Base-by-base conservation (phyloP, 2,329 filamentous ascomycete species). In the Cephalotrichum gorgonifer region DNA sequence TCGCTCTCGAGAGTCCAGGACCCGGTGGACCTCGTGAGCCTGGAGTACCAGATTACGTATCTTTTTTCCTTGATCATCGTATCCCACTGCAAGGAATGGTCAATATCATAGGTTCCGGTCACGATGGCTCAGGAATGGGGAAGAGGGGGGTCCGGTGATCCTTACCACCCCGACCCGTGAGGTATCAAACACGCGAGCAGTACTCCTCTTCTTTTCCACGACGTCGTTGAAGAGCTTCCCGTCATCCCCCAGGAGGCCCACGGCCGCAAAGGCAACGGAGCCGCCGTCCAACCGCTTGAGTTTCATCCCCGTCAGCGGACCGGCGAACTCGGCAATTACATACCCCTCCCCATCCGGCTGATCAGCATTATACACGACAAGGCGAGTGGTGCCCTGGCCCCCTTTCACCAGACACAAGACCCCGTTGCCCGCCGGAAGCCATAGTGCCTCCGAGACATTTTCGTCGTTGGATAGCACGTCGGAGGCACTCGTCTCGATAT, bases 41-140 rank as follows among this genome's bases (percentile, higher is more conserved):
- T 59, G 9, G 61, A 64, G 55, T 69, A 70, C 63, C 67, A 71
- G 25, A 72, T 60, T 4, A 58, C 54, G 47, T 65, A 60, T 20
- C 56, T 61, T 35, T 64, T 56, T 4, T 49, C 39, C 27, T 35
- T 44, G 23, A 55, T 55, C 30, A 63, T 62, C 1, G 56, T 49
- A 48, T 64, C 60, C 61, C 61, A 63, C 62, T 70, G 46, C 15
- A 4, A 35, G 8, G 15, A 26, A 7, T 6, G 12, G 20, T 33
- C 9, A 46, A 46, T 22, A 38, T 22, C 15, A 8, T 4, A 22
- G 9, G n/a, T 22, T 33, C 30, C n/a, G 22, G 11, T 17, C 5
- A 31, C n/a, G n/a, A 17, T 22, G 8, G 25, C 43, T 17, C 15
- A 44, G 15, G 35, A 4, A 25, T 11, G 27, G 11, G n/a, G 28